Evolutionary conservation across 1,139 yeast genomes (phyloP).

Genomic region (Suhomyces terraborum): DNA sequence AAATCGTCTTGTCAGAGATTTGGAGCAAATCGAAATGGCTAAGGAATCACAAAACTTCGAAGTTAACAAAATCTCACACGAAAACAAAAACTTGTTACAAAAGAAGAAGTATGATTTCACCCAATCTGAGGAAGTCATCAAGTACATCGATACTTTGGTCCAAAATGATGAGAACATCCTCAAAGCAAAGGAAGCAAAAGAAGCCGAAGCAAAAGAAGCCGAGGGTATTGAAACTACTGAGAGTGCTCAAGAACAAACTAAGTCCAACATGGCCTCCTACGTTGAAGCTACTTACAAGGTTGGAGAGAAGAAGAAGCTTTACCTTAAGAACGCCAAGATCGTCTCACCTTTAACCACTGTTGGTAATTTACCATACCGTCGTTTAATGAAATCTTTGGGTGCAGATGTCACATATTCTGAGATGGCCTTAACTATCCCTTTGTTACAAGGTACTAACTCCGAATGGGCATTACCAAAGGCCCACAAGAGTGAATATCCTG

Average conservation of each 20-base stretch:
- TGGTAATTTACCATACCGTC: conserved; percentile 92
- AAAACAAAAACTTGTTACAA: conserved; percentile 57
- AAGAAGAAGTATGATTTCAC: conserved; percentile 62
- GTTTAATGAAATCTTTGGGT: conserved; percentile 87
- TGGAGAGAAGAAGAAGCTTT: conserved; percentile 75
- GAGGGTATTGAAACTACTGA: conserved; percentile 25
- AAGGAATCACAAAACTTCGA: conserved; percentile 50
- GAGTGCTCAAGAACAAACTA: conserved; percentile 22
- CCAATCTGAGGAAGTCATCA: conserved; percentile 55
- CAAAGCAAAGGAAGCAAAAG: conserved; percentile 33
- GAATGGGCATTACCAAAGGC: conserved; percentile 99
- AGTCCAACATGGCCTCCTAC: conserved; percentile 53
- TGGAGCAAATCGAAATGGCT: conserved; percentile 38
- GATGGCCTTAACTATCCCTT: conserved; percentile 88
- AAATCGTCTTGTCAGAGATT: conserved; percentile 47
- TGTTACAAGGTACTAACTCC: conserved; percentile 84
- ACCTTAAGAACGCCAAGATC: conserved; percentile 74
- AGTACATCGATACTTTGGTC: conserved; percentile 54
- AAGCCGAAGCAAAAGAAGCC: conserved; percentile 19
- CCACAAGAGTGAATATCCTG: conserved; percentile 77
- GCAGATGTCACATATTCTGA: conserved; percentile 94
- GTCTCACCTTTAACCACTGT: conserved; percentile 96
- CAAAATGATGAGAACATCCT: conserved; percentile 40
- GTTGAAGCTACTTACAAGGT: conserved; percentile 77
- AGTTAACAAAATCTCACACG: conserved; percentile 61